These are phyloP conservation scores for Colletotrichum sp. DNA, from an alignment of 2,329 filamentous ascomycete genomes.

Conservation along the genomic window DNA sequence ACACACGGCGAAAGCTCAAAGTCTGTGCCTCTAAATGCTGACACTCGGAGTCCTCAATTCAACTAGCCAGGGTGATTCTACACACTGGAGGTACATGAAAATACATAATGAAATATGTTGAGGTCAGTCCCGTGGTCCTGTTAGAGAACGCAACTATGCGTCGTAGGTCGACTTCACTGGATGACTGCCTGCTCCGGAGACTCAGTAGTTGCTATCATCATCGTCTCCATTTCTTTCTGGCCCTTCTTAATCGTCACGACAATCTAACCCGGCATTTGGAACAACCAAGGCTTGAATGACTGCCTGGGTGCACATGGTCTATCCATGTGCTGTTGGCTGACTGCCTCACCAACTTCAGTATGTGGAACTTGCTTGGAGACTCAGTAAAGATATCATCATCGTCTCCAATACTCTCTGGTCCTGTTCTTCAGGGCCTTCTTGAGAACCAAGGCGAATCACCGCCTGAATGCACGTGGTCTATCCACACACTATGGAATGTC, in stretches of 20 bases:
- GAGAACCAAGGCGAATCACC: neutral
- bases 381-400: neutral
- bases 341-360: neutral
- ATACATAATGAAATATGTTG: neutral
- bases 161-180: neutral
- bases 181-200: neutral
- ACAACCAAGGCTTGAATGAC: neutral
- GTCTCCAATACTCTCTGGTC: neutral
- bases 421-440: neutral
- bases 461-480: neutral
- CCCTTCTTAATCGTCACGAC: neutral
- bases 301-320: neutral
- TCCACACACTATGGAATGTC: neutral
- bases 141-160: neutral
- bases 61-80: neutral
- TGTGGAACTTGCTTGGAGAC: neutral
- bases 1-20: neutral
- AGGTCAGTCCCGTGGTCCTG: neutral
- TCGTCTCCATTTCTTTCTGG: neutral
- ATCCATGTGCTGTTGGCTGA: neutral
- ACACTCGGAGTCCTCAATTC: neutral
- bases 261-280: neutral
- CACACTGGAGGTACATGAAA: neutral
- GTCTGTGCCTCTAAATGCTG: neutral
- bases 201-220: neutral